phyloP scores from a whole-genome alignment of 208 protist species.

The Tritrichomonas foetus region DNA sequence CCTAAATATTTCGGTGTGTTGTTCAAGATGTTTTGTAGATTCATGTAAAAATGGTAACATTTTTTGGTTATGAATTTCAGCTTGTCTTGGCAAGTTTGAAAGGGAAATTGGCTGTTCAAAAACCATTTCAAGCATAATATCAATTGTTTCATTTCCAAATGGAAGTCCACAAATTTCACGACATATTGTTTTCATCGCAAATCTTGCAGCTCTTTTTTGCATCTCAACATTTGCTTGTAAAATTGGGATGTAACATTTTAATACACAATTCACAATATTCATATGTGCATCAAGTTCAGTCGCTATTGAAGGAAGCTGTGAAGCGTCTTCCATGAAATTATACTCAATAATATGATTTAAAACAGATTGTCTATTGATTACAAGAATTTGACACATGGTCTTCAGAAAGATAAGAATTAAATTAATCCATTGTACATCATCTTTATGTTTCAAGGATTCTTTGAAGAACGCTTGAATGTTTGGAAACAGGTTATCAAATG shows the following conservation, averaged over 20 bases:
- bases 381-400: neutral
- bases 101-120: neutral
- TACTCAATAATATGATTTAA: neutral
- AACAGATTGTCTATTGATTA: neutral
- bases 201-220: neutral
- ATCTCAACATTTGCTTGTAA: neutral
- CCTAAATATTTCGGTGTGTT: neutral
- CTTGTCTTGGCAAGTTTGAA: neutral
- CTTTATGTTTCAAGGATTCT: neutral
- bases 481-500: neutral
- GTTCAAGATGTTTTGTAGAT: neutral
- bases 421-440: slow-evolving; percentile 5
- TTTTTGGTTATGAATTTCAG: slow-evolving; percentile 20
- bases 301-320: neutral
- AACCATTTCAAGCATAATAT: neutral
- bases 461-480: neutral
- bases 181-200: neutral
- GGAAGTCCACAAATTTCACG: neutral
- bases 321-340: neutral
- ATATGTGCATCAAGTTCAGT: neutral
- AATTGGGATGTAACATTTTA: neutral
- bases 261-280: neutral
- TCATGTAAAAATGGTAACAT: slow-evolving; percentile 17
- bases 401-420: neutral
- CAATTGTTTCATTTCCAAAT: neutral